Evolutionary conservation across 768 basidiomycete species (phyloP).

Genomic region (Rhodotorula taiwanensis): DNA sequence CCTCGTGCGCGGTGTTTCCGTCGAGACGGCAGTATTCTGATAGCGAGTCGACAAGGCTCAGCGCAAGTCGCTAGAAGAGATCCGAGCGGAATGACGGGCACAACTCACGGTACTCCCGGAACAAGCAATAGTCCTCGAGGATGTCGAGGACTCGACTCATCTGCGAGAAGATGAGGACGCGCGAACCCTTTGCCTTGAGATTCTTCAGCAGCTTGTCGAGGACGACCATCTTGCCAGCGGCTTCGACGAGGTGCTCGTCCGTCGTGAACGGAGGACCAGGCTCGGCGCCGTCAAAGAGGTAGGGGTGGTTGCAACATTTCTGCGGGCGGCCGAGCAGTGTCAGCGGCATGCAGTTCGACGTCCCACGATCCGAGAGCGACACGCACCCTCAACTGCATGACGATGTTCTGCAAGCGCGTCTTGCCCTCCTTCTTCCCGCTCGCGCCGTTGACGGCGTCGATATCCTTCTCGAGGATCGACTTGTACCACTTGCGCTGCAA

Average conservation of each 20-base stretch:
- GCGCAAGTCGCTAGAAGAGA: background rate
- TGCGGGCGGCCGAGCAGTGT: background rate
- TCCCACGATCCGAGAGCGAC: constrained; percentile 55
- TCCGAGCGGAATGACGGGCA: constrained; percentile 15
- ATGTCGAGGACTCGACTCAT: constrained; percentile 99
- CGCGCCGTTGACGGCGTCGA: constrained; percentile 94
- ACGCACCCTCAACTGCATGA: constrained; percentile 83
- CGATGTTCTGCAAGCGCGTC: constrained; percentile 94
- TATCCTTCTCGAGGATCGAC: constrained; percentile 91
- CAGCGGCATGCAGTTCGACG: too few species aligned
- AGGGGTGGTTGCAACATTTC: constrained; percentile 69
- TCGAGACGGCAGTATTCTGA: constrained; percentile 90
- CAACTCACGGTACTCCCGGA: constrained; percentile 71
- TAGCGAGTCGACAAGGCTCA: too few species aligned
- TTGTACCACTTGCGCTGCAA: constrained; percentile 99
- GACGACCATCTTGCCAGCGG: constrained; percentile 95
- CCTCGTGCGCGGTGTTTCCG: constrained; percentile 90
- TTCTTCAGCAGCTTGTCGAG: constrained; percentile 81
- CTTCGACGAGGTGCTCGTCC: constrained; percentile 89
- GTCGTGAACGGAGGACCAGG: constrained; percentile 98
- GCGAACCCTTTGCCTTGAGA: constrained; percentile 88
- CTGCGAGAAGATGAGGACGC: constrained; percentile 94
- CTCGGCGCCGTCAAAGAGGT: constrained; percentile 93
- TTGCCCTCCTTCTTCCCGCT: constrained; percentile 98
- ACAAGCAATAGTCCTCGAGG: constrained; percentile 92